A percentile compares a stretch with the other conserved stretches of the same genome.
Evolutionary conservation across 495 filamentous ascomycete species (phyloP).

Genomic region (Aspergillus panamensis): DNA sequence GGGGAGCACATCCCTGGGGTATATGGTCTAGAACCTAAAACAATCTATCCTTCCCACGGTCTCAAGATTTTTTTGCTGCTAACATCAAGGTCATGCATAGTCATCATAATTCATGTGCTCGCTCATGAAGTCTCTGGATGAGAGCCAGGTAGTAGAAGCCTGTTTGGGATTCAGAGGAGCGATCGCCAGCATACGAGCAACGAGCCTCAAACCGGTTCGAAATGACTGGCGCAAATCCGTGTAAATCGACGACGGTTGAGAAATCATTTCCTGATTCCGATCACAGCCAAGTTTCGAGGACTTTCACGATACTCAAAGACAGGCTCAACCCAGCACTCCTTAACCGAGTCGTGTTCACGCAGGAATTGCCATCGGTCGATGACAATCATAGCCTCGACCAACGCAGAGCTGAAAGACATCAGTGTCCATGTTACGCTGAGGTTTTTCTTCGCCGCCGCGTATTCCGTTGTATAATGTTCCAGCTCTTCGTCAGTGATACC

Average conservation of each 20-base stretch:
- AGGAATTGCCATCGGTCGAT: slow-evolving; percentile 90
- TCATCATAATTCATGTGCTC: too few relatives aligned
- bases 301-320: slow-evolving; percentile 90
- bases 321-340: slow-evolving; percentile 82
- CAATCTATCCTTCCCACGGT: neutral
- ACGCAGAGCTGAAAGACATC: slow-evolving; percentile 89
- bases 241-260: too few relatives aligned
- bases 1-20: neutral
- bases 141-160: too few relatives aligned
- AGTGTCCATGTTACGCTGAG: slow-evolving; percentile 84
- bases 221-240: too few relatives aligned
- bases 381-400: slow-evolving; percentile 86
- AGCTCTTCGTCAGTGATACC: slow-evolving; percentile 71
- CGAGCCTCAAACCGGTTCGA: too few relatives aligned
- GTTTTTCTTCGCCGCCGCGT: slow-evolving; percentile 67
- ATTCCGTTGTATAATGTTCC: slow-evolving; percentile 60
- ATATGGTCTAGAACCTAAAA: neutral
- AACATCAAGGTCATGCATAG: too few relatives aligned
- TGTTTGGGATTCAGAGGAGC: too few relatives aligned
- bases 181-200: too few relatives aligned
- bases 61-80: neutral
- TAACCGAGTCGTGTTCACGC: slow-evolving; percentile 63
- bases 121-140: too few relatives aligned
- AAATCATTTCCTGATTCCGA: slow-evolving; percentile 71
- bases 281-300: slow-evolving; percentile 84